Conservation (phyloP, 495 filamentous ascomycete species). For the Neurospora pannonica region DNA sequence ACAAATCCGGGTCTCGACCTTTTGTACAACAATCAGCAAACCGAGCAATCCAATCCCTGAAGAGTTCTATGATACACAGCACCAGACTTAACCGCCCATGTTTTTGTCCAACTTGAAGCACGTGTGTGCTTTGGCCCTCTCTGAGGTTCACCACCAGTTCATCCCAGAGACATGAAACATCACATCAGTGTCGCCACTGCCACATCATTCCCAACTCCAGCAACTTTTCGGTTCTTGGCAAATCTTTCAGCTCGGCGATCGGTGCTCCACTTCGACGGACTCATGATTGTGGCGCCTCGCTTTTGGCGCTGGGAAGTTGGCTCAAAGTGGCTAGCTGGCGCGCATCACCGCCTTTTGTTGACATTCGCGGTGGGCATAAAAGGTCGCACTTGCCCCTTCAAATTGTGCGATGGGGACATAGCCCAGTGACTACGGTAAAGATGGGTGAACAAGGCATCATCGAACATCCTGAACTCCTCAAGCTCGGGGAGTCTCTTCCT, state of each 20-base stretch:
- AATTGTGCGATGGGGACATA: neutral
- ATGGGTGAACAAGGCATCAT: neutral
- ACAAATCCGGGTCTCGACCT: neutral
- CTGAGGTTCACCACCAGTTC: neutral
- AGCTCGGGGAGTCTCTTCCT: conserved; percentile 6
- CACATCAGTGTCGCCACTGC: neutral
- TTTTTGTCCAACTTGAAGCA: neutral
- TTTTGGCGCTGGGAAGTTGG: neutral
- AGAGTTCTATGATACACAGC: neutral
- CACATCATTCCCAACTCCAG: neutral
- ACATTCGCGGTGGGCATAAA: neutral
- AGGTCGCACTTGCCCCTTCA: neutral
- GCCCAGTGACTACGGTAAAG: neutral
- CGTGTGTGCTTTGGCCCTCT: neutral
- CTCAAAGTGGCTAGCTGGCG: neutral
- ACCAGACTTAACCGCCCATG: neutral
- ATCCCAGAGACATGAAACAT: neutral
- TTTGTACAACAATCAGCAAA: neutral
- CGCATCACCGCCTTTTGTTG: neutral
- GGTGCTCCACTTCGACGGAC: neutral
- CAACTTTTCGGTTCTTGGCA: neutral
- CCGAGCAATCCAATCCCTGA: neutral
- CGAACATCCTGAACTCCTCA: conserved; percentile 3
- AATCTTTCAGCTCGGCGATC: neutral
- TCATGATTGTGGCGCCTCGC: neutral